phyloP scores from a whole-genome alignment of 2,329 filamentous ascomycete genomes.

The Pseudogymnoascus verrucosus region DNA sequence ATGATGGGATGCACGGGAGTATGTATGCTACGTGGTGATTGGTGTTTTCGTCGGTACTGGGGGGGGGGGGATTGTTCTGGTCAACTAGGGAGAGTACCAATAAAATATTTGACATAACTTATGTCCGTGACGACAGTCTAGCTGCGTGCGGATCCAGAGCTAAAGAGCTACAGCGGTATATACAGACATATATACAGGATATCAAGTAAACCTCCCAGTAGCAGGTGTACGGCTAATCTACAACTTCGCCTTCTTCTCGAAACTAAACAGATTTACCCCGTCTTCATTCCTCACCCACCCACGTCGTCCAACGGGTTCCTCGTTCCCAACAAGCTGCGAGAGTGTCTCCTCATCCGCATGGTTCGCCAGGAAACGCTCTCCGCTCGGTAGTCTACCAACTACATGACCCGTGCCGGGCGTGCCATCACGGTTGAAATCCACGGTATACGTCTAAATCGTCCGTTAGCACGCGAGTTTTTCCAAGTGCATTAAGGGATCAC shows the following conservation, averaged over 20 bases:
- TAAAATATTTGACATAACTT: background rate
- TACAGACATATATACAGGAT: background rate
- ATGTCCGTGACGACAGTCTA: background rate
- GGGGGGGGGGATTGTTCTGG: background rate
- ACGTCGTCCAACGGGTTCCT: conserved; percentile 40
- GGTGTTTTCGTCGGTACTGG: background rate
- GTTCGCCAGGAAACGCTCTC: conserved; percentile 48
- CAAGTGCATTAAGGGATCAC: conserved; percentile 10
- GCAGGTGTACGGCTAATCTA: conserved; percentile 8
- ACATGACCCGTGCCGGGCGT: conserved; percentile 40
- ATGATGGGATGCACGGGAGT: conserved; percentile 2
- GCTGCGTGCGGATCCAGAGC: background rate
- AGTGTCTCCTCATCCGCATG: conserved; percentile 44
- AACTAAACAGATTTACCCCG: conserved; percentile 33
- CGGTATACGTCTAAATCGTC: conserved; percentile 46
- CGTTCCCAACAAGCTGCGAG: conserved; percentile 33
- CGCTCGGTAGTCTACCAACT: conserved; percentile 41
- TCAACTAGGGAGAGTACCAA: background rate
- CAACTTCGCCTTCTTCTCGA: conserved; percentile 18
- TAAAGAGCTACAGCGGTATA: background rate
- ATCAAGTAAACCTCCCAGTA: background rate
- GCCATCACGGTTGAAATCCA: conserved; percentile 46
- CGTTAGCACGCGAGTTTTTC: background rate
- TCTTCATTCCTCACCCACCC: conserved; percentile 35
- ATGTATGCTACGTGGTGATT: background rate